These are phyloP conservation scores for Trametes meyenii DNA, from an alignment of 768 basidiomycete genomes.

Conservation along the genomic window DNA sequence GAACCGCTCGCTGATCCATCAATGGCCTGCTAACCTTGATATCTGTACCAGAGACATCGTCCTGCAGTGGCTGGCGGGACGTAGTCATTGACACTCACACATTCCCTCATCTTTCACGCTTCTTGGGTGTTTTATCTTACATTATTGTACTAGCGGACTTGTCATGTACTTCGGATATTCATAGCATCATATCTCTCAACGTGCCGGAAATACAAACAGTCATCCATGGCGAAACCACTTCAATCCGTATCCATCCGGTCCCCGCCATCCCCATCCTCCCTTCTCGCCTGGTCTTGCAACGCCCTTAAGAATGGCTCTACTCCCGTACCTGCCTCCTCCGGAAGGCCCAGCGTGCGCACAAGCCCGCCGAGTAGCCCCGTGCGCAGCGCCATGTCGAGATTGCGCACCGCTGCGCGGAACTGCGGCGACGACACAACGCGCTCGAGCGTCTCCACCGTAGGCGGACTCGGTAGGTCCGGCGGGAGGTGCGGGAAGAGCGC, in stretches of 20 bases:
- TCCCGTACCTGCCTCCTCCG: constrained; percentile 81
- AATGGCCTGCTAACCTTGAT: constrained; percentile 11
- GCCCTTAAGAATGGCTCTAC: constrained; percentile 81
- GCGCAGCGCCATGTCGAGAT: constrained; percentile 81
- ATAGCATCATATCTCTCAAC: not conserved
- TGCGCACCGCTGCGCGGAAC: constrained; percentile 77
- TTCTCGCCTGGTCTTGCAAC: constrained; percentile 72
- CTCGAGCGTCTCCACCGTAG: constrained; percentile 68
- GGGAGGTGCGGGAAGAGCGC: constrained; percentile 84
- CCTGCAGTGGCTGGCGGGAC: constrained; percentile 81
- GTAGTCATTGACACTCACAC: constrained; percentile 55
- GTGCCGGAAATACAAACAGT: too few relatives aligned
- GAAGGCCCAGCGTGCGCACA: constrained; percentile 78
- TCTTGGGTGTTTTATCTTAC: not conserved
- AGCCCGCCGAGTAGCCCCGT: constrained; percentile 78
- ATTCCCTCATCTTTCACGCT: not conserved
- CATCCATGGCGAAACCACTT: not conserved
- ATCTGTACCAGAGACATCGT: constrained; percentile 68
- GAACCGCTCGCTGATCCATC: too few relatives aligned
- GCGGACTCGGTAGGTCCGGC: constrained; percentile 69
- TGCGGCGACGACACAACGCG: constrained; percentile 82
- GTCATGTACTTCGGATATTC: constrained; percentile 17
- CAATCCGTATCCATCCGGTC: constrained; percentile 86
- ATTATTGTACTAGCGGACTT: constrained; percentile 16
- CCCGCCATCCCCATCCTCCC: constrained; percentile 40